Base-by-base conservation (phyloP, 768 basidiomycete species). In the Lactarius quietus region DNA sequence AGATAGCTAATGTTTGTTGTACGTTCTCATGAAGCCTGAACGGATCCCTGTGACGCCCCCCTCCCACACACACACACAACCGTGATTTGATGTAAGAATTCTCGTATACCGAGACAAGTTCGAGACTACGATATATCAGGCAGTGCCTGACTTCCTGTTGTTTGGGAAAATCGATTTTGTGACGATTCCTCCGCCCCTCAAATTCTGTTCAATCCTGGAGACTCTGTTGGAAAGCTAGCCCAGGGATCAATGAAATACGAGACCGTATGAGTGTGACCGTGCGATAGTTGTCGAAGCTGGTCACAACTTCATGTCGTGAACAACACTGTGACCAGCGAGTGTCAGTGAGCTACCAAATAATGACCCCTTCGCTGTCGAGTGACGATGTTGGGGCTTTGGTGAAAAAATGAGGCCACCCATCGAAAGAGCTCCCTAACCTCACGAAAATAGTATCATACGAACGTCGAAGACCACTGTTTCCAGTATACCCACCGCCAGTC, bases 271-370 rank as follows among this genome's bases (percentile, higher is more conserved):
- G 52, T 52, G 64, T 35, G 63, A 43, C 9, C 56, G 48, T 6
- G 79, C 85, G 15, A n/a, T n/a, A n/a, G 81, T 79, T 57, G 72
- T 85, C 12, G 79, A 86, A 48, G 80, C 86, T 45, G 81, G 12
- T 48, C 48, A 48, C 62, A 6, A 59, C 51, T 28, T 41, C 23
- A 12, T 38, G 29, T 20, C 41, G 20, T 7, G 57, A 33, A n/a
- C 61, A 90, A 87, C n/a, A 33, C 33, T 33, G 33, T 33, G 15
- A 82, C 86, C 3, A n/a, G 79, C 85, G 8, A 33, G 33, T 8
- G 86, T 87, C 0, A 83, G 88, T 5, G 88, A 90, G 70, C 80
- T 90, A 0, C 88, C 87, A 0, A 85, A 82, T 4, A 80, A 82
- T 61, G 86, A 83, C 63, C 86, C 87, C 0, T 89, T 84, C 31